Percentiles rank a stretch among this genome's conserved stretches.
phyloP scores from a whole-genome alignment of 768 basidiomycete species.

The Mycena rosella region DNA sequence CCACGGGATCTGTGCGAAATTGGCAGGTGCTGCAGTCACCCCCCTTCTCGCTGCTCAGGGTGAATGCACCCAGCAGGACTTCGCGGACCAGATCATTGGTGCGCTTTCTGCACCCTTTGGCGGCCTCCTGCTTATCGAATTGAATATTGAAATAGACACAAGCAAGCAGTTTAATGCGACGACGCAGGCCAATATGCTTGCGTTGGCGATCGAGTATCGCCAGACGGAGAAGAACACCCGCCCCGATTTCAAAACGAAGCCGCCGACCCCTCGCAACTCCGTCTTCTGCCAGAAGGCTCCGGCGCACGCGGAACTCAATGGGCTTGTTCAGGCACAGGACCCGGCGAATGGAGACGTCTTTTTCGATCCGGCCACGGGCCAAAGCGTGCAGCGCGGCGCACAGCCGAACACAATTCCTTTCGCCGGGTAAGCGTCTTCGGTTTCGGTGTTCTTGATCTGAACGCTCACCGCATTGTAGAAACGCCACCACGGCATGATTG shows the following conservation, averaged over 20 bases:
- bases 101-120: conserved; percentile 26
- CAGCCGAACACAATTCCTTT: conserved; percentile 65
- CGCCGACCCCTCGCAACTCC: conserved; percentile 63
- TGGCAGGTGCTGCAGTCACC: conserved; percentile 63
- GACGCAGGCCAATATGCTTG: conserved; percentile 65
- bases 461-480: too few species aligned
- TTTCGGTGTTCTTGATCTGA: too few species aligned
- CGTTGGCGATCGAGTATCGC: conserved; percentile 65
- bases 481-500: too few species aligned
- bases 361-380: conserved; percentile 58
- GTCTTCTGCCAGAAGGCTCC: conserved; percentile 70
- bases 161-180: conserved; percentile 64
- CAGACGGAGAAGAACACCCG: conserved; percentile 73
- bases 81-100: conserved; percentile 71
- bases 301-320: conserved; percentile 61
- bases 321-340: conserved; percentile 66
- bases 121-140: conserved; percentile 6
- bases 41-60: conserved; percentile 65
- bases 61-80: conserved; percentile 69
- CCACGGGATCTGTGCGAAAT: conserved; percentile 60
- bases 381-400: conserved; percentile 58
- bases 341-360: conserved; percentile 64
- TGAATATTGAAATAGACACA: conserved; percentile 57
- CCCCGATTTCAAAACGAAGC: conserved; percentile 68
- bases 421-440: conserved; percentile 32